Base-by-base conservation (phyloP, 441 rosid genomes). In the Cnidoscolus chayamansa region DNA sequence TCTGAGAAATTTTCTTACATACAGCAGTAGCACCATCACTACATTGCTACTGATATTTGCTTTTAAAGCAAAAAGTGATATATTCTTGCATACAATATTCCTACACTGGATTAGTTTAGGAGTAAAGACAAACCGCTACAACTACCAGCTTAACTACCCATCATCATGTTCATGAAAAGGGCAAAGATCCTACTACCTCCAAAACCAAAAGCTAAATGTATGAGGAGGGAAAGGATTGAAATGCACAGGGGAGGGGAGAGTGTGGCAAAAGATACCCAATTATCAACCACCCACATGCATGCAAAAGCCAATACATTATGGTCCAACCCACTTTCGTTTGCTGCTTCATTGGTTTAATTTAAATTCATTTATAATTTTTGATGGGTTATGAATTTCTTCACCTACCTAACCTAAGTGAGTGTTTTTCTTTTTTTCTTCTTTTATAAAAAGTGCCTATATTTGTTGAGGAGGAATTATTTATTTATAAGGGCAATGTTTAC, bases 121-220 rank as follows among this genome's bases (percentile, higher is more conserved):
- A 19, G 73, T 37, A 68, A 76, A 74, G 65, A 57, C 79, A 72
- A 77, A 80, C 81, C 16, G 76, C 78, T 74, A 10, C 77, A 79
- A 70, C 84, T 45, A 79, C 84, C 74, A 71, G 54, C 72, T 69
- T 76, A 81, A 77, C 84, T 59, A 63, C 69, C 74, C 50, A 65
- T 72, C 72, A 68, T 72, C n/a, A 72, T 67, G 50, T 72, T 47
- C 56, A n/a, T 25, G 25, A 25, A 35, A 47, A 66, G 19, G 30
- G 51, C 54, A 48, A 63, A n/a, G 53, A 50, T 54, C 19, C 70
- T 47, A 10, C 25, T 2, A 16, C 5, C 63, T 50, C 25, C 56
- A 48, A 15, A 68, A 25, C 25, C 56, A 48, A 15, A 68, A 25
- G 47, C 13, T 31, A 63, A 70, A 63, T 10, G 4, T 11, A 30